Percentiles rank a stretch among this genome's conserved stretches.
Evolutionary conservation across 164 flowering plant genomes (phyloP).

Genomic region (Buxus sempervirens): DNA sequence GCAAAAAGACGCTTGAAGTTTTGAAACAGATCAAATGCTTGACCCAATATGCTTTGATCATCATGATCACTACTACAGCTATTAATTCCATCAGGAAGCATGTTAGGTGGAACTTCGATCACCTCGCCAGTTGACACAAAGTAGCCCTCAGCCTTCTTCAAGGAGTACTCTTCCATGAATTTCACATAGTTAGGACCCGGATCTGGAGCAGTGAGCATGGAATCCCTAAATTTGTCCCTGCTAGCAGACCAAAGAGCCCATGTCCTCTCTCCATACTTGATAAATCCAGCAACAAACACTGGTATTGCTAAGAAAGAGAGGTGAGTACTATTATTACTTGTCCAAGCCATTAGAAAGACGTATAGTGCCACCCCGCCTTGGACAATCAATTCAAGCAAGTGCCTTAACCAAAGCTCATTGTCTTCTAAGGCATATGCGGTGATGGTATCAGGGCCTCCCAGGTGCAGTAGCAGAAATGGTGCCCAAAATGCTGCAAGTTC

Average conservation of each 20-base stretch:
- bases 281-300: constrained; percentile 6
- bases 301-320: neutral
- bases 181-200: neutral
- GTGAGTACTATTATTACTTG: too few relatives aligned
- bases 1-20: constrained; percentile 4
- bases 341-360: neutral
- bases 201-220: too few relatives aligned
- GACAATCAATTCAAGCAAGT: neutral
- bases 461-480: constrained; percentile 2
- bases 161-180: neutral
- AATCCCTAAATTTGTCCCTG: neutral
- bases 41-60: too few relatives aligned
- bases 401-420: constrained; percentile 7
- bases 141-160: too few relatives aligned
- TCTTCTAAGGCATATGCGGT: constrained; percentile 3
- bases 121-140: too few relatives aligned
- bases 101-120: too few relatives aligned
- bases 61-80: too few relatives aligned
- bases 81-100: too few relatives aligned
- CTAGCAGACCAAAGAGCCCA: neutral
- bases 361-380: neutral
- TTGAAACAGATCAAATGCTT: too few relatives aligned
- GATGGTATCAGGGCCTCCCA: constrained; percentile 1
- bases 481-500: neutral
- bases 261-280: constrained; percentile 7